These are phyloP conservation scores for Ophiostoma sp. DNA, from an alignment of 2,329 filamentous ascomycete species.

Conservation along the genomic window DNA sequence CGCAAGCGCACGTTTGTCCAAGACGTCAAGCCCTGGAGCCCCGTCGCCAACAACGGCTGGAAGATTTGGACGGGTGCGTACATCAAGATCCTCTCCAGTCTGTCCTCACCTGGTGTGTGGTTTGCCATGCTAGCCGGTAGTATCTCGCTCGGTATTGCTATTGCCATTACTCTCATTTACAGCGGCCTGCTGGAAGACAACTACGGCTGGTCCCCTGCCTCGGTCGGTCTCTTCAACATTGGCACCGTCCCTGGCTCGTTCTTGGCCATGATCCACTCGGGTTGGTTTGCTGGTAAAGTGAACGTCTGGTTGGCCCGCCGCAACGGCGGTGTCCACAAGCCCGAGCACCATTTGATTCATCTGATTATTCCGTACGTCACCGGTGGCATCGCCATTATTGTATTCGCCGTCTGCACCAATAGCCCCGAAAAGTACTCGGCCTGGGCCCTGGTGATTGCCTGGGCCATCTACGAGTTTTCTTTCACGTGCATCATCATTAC, in stretches of 20 bases:
- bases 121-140: not conserved
- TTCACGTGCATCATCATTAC: not conserved
- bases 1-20: not conserved
- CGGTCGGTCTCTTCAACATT: not conserved
- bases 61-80: not conserved
- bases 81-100: not conserved
- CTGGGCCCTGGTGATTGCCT: not conserved
- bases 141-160: not conserved
- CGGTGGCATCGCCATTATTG: not conserved
- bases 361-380: not conserved
- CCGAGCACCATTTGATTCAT: not conserved
- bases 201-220: not conserved
- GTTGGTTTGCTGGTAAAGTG: not conserved
- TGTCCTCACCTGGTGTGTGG: not conserved
- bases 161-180: not conserved
- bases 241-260: not conserved
- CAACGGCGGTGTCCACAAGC: not conserved
- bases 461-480: not conserved
- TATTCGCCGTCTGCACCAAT: not conserved
- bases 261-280: not conserved
- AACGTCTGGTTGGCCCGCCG: not conserved
- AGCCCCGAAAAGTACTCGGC: not conserved
- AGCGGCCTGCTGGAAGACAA: not conserved
- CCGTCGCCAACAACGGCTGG: not conserved
- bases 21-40: not conserved